Conservation (phyloP, 2,329 filamentous ascomycete genomes). For the Epichloe sibirici region DNA sequence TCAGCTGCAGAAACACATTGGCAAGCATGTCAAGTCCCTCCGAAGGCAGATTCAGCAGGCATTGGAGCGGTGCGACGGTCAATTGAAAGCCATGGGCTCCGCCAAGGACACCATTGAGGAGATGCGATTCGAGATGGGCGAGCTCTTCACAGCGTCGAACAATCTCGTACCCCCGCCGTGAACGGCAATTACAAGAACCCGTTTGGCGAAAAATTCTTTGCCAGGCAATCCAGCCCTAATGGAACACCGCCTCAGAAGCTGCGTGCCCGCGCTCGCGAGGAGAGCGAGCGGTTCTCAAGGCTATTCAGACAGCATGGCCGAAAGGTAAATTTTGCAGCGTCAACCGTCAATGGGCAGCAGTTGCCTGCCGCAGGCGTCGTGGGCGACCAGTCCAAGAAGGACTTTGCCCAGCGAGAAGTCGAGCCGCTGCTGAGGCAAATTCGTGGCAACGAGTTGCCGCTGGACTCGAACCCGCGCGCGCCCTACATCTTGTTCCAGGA, state of each 20-base stretch:
- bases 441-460: constrained; percentile 38
- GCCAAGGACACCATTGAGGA: constrained; percentile 40
- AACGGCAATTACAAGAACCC: constrained; percentile 45
- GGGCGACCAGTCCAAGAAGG: constrained; percentile 30
- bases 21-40: constrained; percentile 37
- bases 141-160: constrained; percentile 39
- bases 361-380: constrained; percentile 20
- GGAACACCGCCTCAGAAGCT: constrained; percentile 40
- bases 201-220: constrained; percentile 38
- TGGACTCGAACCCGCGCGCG: constrained; percentile 39
- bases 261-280: constrained; percentile 37
- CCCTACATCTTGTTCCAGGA: constrained; percentile 43
- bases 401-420: constrained; percentile 35
- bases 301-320: constrained; percentile 38
- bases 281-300: constrained; percentile 36
- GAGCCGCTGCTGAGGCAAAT: constrained; percentile 37
- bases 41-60: constrained; percentile 38
- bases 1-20: constrained; percentile 39
- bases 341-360: constrained; percentile 4
- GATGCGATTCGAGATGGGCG: constrained; percentile 41
- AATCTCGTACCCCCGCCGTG: constrained; percentile 39
- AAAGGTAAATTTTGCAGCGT: constrained; percentile 31
- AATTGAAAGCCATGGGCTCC: constrained; percentile 37
- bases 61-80: constrained; percentile 34
- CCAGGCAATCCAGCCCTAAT: constrained; percentile 34